phyloP scores from a whole-genome alignment of 1,284 basidiomycete species.

The Leccinum solheimii region DNA sequence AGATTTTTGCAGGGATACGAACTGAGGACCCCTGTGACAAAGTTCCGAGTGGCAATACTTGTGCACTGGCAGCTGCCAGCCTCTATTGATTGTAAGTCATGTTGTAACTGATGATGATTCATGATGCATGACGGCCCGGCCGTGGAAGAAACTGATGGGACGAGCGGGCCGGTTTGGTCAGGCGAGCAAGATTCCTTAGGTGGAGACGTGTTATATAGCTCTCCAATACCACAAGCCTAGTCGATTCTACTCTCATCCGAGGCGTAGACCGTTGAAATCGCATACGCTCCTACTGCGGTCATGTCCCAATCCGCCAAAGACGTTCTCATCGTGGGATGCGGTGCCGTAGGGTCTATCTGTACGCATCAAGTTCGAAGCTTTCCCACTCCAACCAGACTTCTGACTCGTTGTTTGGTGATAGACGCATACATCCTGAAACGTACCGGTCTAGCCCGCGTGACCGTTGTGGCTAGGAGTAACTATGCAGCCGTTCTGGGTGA shows the following conservation, averaged over 20 bases:
- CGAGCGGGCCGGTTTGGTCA: neutral
- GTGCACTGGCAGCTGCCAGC: too few species aligned
- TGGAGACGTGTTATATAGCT: neutral
- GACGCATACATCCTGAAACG: conserved; percentile 65
- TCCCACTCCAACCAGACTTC: neutral
- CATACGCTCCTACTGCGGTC: neutral
- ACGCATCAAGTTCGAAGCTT: conserved; percentile 16
- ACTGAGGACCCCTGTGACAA: too few species aligned
- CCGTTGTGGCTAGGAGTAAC: conserved; percentile 74
- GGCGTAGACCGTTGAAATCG: neutral
- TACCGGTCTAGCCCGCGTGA: conserved; percentile 65
- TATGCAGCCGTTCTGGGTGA: conserved; percentile 57
- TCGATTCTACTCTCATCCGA: too few species aligned
- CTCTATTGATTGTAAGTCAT: neutral
- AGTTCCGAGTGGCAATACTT: neutral
- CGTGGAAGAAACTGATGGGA: neutral
- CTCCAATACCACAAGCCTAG: too few species aligned
- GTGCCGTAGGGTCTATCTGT: conserved; percentile 61
- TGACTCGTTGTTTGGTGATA: conserved; percentile 24
- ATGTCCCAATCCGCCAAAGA: conserved; percentile 39
- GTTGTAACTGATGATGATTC: too few species aligned
- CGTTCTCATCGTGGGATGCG: conserved; percentile 56
- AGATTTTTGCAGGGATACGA: too few species aligned
- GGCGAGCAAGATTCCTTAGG: neutral
- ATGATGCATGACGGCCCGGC: neutral